Evolutionary conservation across 805 yeast genomes (phyloP), one percentile per base, ranked within the genome.

Genomic region (Starmera caribaea): DNA sequence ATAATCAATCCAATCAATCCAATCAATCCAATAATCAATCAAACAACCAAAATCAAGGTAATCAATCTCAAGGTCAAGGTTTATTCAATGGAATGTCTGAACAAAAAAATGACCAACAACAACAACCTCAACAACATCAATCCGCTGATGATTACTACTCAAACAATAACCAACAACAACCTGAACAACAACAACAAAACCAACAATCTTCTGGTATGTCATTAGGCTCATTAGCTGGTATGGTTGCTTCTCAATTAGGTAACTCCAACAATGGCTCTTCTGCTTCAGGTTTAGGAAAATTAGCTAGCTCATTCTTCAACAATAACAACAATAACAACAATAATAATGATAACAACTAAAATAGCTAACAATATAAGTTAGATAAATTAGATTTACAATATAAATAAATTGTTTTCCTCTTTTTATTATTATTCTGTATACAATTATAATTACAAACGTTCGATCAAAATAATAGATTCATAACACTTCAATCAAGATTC

Each of bases 401-500:
- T 21, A 21, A 21, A 21, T 9, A 21, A 7, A 21, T 21, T n/a
- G n/a, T 9, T 21, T 5, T 21, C 8, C 26, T 3, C 8, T 21
- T 21, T 21, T 21, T 21, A 21, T 21, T 7, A 7, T 21, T 21
- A 21, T 21, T 21, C 8, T 21, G 26, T 21, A 21, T 9, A 21
- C 26, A 21, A 21, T 21, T 21, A 5, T 21, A 21, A 21, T 9
- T 7, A 21, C 26, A 21, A 21, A 21, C 26, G 8, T n/a, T n/a
- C n/a, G n/a, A n/a, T n/a, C n/a, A n/a, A n/a, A n/a, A n/a, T n/a
- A n/a, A n/a, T n/a, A n/a, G n/a, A n/a, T n/a, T n/a, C n/a, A n/a
- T n/a, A n/a, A n/a, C n/a, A n/a, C n/a, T n/a, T n/a, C 8, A 28
- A 10, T 35, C 26, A 47, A 14, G 41, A 36, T 15, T 46, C 47